Evolutionary conservation across 495 filamentous ascomycete species (phyloP).

Genomic region (Penicillium daleae): DNA sequence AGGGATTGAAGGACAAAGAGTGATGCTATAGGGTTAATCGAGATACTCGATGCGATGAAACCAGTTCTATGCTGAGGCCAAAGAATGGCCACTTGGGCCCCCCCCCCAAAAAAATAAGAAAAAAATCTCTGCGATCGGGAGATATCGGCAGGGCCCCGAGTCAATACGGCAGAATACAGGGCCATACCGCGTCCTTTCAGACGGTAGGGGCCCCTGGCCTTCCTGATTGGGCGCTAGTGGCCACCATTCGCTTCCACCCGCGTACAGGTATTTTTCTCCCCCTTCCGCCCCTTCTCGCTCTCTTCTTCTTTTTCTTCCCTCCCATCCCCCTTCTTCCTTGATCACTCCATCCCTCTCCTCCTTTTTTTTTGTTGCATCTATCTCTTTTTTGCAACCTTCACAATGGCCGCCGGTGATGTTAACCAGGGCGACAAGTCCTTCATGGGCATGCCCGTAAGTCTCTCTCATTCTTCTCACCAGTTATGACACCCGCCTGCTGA

Average conservation of each 20-base stretch:
- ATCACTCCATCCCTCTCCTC: constrained; percentile 49
- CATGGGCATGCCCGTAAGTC: constrained; percentile 80
- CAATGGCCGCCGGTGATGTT: constrained; percentile 55
- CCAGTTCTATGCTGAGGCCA: not conserved
- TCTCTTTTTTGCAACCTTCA: constrained; percentile 50
- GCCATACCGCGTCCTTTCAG: constrained; percentile 21
- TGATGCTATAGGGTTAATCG: not conserved
- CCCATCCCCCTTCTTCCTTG: constrained; percentile 38
- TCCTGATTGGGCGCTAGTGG: constrained; percentile 41
- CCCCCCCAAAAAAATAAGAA: constrained; percentile 16
- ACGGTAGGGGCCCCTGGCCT: constrained; percentile 16
- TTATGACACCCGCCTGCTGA: too few relatives aligned
- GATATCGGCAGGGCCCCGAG: constrained; percentile 43
- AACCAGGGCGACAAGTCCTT: constrained; percentile 73
- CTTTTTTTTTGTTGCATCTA: constrained; percentile 43
- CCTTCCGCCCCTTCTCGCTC: constrained; percentile 46
- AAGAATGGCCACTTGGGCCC: not conserved
- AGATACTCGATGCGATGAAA: not conserved
- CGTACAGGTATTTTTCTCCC: constrained; percentile 50
- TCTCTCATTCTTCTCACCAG: too few relatives aligned
- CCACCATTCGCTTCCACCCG: constrained; percentile 47
- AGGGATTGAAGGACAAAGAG: not conserved
- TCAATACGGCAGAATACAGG: constrained; percentile 5
- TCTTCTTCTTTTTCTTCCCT: constrained; percentile 38
- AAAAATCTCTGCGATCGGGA: constrained; percentile 43